Evolutionary conservation across 371 early-diverging fungal species (phyloP).

Genomic region (Apophysomyces elegans): DNA sequence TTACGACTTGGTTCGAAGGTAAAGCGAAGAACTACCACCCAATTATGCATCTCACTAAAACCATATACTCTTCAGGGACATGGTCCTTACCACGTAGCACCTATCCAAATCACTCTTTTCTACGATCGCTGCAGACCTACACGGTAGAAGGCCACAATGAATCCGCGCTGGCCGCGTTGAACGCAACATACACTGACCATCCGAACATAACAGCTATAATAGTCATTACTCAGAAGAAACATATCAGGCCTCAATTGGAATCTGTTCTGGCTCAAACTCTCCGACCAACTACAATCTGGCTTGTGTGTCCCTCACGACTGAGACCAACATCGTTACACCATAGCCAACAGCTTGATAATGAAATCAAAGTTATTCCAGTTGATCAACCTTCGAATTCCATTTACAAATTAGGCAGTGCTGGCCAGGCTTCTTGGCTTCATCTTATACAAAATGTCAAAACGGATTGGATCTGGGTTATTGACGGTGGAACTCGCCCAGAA

Average conservation of each 20-base stretch:
- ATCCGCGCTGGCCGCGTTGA: slow-evolving; percentile 15
- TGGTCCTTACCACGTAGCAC: slow-evolving; percentile 12
- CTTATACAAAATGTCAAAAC: slow-evolving; percentile 19
- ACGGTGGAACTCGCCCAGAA: slow-evolving; percentile 32
- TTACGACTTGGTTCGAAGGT: slow-evolving; percentile 19
- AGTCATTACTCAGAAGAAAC: slow-evolving; percentile 21
- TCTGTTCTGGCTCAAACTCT: slow-evolving; percentile 42
- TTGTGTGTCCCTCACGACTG: slow-evolving; percentile 28
- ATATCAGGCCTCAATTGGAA: slow-evolving; percentile 29
- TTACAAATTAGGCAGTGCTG: slow-evolving; percentile 3
- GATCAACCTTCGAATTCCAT: slow-evolving; percentile 15
- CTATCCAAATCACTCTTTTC: slow-evolving; percentile 7
- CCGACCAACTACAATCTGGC: slow-evolving; percentile 37
- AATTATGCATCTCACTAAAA: background rate
- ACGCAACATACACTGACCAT: background rate
- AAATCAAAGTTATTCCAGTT: slow-evolving; percentile 10
- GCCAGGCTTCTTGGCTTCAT: slow-evolving; percentile 20
- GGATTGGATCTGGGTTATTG: slow-evolving; percentile 49
- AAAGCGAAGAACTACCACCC: background rate
- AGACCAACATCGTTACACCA: slow-evolving; percentile 2
- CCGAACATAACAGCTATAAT: slow-evolving; percentile 22
- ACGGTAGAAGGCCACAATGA: slow-evolving; percentile 20
- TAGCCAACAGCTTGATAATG: background rate
- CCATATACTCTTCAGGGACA: slow-evolving; percentile 2
- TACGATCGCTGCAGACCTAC: slow-evolving; percentile 22